Conservation (phyloP, 108 stramenopile genomes). For the Nitzschia sp. region DNA sequence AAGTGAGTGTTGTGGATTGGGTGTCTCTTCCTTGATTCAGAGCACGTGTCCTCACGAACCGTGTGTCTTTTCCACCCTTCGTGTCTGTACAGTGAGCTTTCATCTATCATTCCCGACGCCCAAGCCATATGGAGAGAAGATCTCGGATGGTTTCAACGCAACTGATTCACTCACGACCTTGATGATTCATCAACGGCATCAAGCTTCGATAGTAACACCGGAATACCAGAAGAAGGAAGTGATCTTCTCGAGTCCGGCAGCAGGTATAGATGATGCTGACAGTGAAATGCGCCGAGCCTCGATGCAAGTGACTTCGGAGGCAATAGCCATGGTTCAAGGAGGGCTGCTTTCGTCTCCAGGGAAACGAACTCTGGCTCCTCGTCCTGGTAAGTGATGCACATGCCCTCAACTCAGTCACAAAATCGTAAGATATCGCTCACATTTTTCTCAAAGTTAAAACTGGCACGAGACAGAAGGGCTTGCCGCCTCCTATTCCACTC, state of each 20-base stretch:
- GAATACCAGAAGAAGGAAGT: background rate
- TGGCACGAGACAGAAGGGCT: background rate
- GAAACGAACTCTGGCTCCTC: background rate
- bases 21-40: too few species aligned
- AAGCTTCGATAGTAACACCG: background rate
- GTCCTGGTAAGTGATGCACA: conserved; percentile 4
- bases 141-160: background rate
- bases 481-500: background rate
- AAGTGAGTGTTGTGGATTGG: too few species aligned
- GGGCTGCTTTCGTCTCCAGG: background rate
- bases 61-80: background rate
- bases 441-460: background rate
- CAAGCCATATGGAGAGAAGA: background rate
- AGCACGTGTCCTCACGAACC: too few species aligned
- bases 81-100: background rate
- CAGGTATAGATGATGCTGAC: background rate
- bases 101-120: background rate
- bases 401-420: too few species aligned
- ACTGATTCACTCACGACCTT: background rate
- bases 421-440: too few species aligned
- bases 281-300: background rate
- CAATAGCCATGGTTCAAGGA: background rate
- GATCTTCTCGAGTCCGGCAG: background rate
- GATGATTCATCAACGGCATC: background rate
- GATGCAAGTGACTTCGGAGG: background rate